Conservation (phyloP, 2,329 filamentous ascomycete genomes). For the Fusarium tupiense region DNA sequence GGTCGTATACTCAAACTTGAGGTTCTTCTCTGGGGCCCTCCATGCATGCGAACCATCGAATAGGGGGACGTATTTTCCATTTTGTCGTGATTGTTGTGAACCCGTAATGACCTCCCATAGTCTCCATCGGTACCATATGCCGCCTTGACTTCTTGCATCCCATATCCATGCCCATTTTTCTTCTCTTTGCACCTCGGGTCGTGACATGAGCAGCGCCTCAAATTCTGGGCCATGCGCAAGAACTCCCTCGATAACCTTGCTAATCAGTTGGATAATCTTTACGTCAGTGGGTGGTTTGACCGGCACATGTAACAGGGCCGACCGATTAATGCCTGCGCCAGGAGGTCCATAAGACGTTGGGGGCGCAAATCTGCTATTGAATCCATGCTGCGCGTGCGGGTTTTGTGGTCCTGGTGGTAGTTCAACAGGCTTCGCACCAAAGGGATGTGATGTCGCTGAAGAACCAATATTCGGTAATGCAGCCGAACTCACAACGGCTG, state of each 20-base stretch:
- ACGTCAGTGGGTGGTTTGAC: slow-evolving; percentile 82
- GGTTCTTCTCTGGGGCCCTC: slow-evolving; percentile 75
- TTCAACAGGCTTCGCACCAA: slow-evolving; percentile 77
- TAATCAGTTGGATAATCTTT: slow-evolving; percentile 82
- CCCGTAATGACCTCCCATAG: slow-evolving; percentile 88
- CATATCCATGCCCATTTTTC: slow-evolving; percentile 96
- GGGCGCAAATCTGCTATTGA: slow-evolving; percentile 75
- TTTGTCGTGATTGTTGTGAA: slow-evolving; percentile 56
- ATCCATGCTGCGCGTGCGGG: slow-evolving; percentile 55
- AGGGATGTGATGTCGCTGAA: slow-evolving; percentile 69
- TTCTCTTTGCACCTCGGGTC: slow-evolving; percentile 82
- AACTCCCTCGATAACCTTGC: slow-evolving; percentile 85
- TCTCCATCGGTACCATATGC: slow-evolving; percentile 92
- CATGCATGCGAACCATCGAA: slow-evolving; percentile 84
- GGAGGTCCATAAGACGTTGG: slow-evolving; percentile 71
- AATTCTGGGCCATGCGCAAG: slow-evolving; percentile 86
- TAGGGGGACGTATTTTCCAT: slow-evolving; percentile 68
- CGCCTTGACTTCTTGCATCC: slow-evolving; percentile 81
- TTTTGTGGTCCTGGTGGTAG: slow-evolving; percentile 50
- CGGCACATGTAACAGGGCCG: slow-evolving; percentile 70
- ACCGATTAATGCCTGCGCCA: slow-evolving; percentile 54
- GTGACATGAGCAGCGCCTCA: slow-evolving; percentile 90
- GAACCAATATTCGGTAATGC: slow-evolving; percentile 45
- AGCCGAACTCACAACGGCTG: slow-evolving; percentile 64
- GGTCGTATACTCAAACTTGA: slow-evolving; percentile 86